Conservation (phyloP, 768 basidiomycete species). For the Pleurotus tuber-regium region DNA sequence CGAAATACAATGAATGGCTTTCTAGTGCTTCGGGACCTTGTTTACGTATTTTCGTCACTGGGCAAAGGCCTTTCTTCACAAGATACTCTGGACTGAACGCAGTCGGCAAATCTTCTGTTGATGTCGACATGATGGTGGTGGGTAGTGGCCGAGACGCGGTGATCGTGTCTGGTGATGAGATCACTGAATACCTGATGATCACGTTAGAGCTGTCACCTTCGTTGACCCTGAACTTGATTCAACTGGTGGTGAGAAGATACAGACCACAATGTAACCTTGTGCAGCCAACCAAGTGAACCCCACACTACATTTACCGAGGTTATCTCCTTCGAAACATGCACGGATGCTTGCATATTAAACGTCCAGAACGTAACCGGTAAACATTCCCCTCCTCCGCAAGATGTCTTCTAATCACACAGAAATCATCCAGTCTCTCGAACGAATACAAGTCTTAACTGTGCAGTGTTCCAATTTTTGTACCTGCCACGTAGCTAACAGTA, state of each 20-base stretch:
- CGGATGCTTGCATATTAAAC: no score
- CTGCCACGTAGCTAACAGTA: not conserved
- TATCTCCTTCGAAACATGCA: no score
- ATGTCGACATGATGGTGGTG: not conserved
- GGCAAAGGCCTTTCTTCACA: constrained; percentile 63
- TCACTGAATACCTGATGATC: no score
- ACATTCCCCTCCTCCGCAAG: not conserved
- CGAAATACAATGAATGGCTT: constrained; percentile 77
- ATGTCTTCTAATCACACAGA: not conserved
- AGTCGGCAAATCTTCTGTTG: constrained; percentile 1
- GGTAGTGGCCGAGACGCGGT: no score
- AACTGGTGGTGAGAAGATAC: no score
- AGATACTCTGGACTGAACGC: not conserved
- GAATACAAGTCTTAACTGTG: not conserved
- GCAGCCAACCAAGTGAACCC: no score
- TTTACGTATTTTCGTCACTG: constrained; percentile 52
- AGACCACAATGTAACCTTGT: no score
- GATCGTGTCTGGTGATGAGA: no score
- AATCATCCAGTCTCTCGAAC: constrained; percentile 4
- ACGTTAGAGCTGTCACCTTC: no score
- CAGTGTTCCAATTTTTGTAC: not conserved
- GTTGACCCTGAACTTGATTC: no score
- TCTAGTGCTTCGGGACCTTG: constrained; percentile 47
- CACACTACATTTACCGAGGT: no score
- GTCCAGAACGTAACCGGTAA: no score